Evolutionary conservation across 495 filamentous ascomycete species (phyloP), one percentile per base, ranked within the genome.

Genomic region (Parachaetomium inaequale): DNA sequence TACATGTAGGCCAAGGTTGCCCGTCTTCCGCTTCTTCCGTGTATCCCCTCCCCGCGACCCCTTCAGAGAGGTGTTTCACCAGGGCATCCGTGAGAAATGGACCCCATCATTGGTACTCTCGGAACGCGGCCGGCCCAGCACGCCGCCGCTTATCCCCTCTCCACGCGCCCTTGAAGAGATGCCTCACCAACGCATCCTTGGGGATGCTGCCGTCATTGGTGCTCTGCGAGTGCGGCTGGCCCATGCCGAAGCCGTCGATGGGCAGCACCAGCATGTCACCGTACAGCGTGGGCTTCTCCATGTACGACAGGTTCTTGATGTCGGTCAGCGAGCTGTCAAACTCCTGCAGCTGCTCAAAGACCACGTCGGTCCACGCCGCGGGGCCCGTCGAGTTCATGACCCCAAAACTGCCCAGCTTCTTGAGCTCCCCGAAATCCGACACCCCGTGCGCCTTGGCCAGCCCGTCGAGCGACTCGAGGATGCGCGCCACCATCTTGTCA

Each of bases 311-410:
- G 32, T 72, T 57, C 23, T 60, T 61, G 14, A 54, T 54, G 8
- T 66, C 62, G 2, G 36, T 61, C 5, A 68, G 32, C 2, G 32
- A 38, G 4, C 45, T 50, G n/a, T 68, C 57, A 25, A 25, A 57
- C 43, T 60, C 58, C 26, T 62, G 63, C 61, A 74, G 55, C 49
- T 66, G 59, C 34, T 58, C 52, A 29, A 69, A 68, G 7, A 74
- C 68, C 5, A 67, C 66, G 19, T 70, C 68, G 17, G 66, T 72
- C 42, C 53, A 74, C 0, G 68, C 70, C 7, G 64, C 68, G 7
- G 72, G 72, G 1, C 70, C 70, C 7, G 68, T 71, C 29, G 65
- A 69, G 36, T 69, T 69, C 63, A 74, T 66, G 0, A 72, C 70
- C 45, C 72, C 70, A 23, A 67, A 59, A 19, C 69, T 71, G 19